phyloP scores from a whole-genome alignment of 352 stramenopile species.

The Thalassiosira hispida region DNA sequence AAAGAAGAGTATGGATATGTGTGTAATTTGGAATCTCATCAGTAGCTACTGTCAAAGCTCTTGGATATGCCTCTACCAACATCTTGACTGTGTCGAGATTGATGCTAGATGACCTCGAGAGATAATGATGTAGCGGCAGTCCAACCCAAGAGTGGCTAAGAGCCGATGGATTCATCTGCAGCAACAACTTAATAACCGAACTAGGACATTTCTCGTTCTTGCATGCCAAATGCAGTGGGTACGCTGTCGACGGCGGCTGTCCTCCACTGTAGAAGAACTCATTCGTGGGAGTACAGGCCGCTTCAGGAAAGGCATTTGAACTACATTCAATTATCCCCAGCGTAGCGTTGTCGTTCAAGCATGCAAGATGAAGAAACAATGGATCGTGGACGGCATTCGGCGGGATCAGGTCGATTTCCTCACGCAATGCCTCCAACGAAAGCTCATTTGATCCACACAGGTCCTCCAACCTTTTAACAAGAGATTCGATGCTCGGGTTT shows the following conservation, averaged over 20 bases:
- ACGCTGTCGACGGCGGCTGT: background rate
- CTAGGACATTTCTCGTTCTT: background rate
- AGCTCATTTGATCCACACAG: slow-evolving; percentile 1
- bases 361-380: background rate
- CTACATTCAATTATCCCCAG: background rate
- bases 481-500: too few relatives aligned
- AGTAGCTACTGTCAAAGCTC: background rate
- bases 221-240: background rate
- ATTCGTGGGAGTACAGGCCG: background rate
- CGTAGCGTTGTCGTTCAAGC: background rate
- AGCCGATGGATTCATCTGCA: background rate
- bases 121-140: background rate
- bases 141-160: background rate
- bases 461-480: background rate
- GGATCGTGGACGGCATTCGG: background rate
- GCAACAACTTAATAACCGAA: background rate
- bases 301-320: background rate
- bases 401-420: background rate
- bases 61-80: background rate
- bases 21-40: background rate
- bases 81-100: background rate
- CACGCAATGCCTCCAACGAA: background rate
- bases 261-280: background rate
- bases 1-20: background rate
- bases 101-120: background rate